A percentile compares a stretch with the other conserved stretches of the same genome.
phyloP scores from a whole-genome alignment of 1,284 basidiomycete species.

The Cryptococcus sp. region DNA sequence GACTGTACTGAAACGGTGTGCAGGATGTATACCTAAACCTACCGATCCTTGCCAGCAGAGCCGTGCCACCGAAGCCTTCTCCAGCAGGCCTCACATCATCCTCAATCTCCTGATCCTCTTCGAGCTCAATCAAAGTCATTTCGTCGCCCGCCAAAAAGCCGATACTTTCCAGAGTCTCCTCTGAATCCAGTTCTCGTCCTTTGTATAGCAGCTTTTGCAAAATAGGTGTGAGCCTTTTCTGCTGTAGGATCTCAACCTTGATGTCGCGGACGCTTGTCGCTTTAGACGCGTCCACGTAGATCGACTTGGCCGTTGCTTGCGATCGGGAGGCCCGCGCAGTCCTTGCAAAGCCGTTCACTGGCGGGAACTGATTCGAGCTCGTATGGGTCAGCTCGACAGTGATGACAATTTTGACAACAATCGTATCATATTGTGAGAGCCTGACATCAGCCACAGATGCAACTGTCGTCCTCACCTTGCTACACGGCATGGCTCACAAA shows the following conservation, averaged over 20 bases:
- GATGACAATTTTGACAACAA: slow-evolving; percentile 21
- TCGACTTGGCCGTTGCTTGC: neutral
- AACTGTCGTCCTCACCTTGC: slow-evolving; percentile 9
- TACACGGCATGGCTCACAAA: slow-evolving; percentile 22
- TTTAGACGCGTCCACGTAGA: slow-evolving; percentile 17
- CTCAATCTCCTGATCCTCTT: slow-evolving; percentile 26
- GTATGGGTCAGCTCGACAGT: neutral
- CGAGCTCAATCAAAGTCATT: slow-evolving; percentile 28
- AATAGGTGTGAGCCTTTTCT: slow-evolving; percentile 30
- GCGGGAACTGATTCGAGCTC: neutral
- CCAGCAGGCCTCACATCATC: slow-evolving; percentile 8
- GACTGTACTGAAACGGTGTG: neutral
- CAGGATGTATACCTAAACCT: neutral
- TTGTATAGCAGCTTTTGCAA: slow-evolving; percentile 30
- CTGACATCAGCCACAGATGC: slow-evolving; percentile 9
- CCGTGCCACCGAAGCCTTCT: slow-evolving; percentile 47
- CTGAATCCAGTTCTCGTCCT: slow-evolving; percentile 24
- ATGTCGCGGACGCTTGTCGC: slow-evolving; percentile 35
- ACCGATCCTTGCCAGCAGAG: slow-evolving; percentile 32
- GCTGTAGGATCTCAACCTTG: slow-evolving; percentile 30
- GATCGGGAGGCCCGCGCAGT: too few relatives aligned
- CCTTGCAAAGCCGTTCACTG: neutral
- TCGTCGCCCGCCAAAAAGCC: slow-evolving; percentile 30
- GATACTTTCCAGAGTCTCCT: slow-evolving; percentile 34
- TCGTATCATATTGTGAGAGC: slow-evolving; percentile 19